Base-by-base conservation (phyloP, 2,329 filamentous ascomycete genomes). In the Chaetomium sp. region DNA sequence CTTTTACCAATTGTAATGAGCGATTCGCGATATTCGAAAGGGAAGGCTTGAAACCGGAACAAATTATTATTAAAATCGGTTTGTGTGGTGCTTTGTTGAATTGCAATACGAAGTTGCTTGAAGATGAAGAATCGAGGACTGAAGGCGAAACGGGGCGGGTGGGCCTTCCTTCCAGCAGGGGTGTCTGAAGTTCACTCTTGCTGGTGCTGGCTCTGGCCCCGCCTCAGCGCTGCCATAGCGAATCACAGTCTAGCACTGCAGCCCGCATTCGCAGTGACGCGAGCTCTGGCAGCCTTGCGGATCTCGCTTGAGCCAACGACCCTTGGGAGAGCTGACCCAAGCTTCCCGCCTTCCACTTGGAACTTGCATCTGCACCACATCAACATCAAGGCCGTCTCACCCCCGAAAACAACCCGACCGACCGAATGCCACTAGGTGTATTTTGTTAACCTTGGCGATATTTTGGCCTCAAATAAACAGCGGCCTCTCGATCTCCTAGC, bases 271-370 rank as follows among this genome's bases (percentile, higher is more conserved):
- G 56, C 54, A 67, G 65, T 69, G 67, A 69, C 68, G 68, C 66
- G 68, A 66, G 69, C 66, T 68, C 65, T 68, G 65, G 69, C 65
- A 68, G 69, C 68, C 69, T 70, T 70, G 68, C 68, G 64, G 45
- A 19, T 51, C 56, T 49, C 47, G 66, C 64, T 60, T 42, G 55
- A 67, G 64, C 66, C 66, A 69, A 65, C 60, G 45, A 25, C 27
- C 19, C 54, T 51, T 42, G 38, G 38, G 23, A 38, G 55, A 59
- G 54, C 62, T 55, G 33, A 42, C 59, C 47, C 60, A 60, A 62
- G 54, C 60, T 60, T 65, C 62, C 57, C 27, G 29, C 25, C 56
- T 35, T 47, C 61, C 58, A 42, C 59, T 63, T 60, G 45, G 12
- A 65, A 42, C 47, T 27, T 59, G 27, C 62, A 59, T 53, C 49